Conservation (phyloP, 2,329 filamentous ascomycete genomes). For the Neonectria punicea region DNA sequence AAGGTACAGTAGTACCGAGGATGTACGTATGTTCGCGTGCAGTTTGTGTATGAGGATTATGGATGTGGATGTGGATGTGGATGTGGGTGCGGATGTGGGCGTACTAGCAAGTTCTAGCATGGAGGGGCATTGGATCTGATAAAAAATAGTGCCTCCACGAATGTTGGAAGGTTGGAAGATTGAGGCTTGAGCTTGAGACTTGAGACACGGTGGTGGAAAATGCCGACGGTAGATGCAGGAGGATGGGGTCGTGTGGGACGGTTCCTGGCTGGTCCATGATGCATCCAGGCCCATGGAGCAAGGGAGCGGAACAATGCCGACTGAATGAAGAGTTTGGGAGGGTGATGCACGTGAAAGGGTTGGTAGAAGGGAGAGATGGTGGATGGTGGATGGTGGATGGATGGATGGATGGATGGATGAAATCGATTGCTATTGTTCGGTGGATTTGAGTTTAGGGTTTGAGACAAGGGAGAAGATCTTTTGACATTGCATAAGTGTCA, state of each 20-base stretch:
- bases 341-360: slow-evolving; percentile 1
- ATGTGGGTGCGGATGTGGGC: slow-evolving; percentile 3
- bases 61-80: slow-evolving; percentile 3
- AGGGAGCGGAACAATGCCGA: slow-evolving; percentile 31
- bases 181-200: not conserved
- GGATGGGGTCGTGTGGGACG: slow-evolving; percentile 27
- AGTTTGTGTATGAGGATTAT: not conserved
- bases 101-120: not conserved
- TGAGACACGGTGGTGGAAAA: slow-evolving; percentile 12
- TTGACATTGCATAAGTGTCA: not conserved
- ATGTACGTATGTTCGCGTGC: not conserved
- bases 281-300: slow-evolving; percentile 22
- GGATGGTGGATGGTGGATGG: no score
- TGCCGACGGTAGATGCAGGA: slow-evolving; percentile 24
- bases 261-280: slow-evolving; percentile 19
- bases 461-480: not conserved
- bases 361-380: not conserved
- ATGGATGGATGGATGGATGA: not conserved
- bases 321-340: not conserved
- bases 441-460: not conserved
- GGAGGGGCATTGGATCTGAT: slow-evolving; percentile 23
- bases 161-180: not conserved
- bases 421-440: not conserved
- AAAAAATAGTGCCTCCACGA: slow-evolving; percentile 20
- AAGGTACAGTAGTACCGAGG: not conserved